These are phyloP conservation scores for Pleurozium schreberi DNA, from an alignment of 225 moss, liverwort and hornwort genomes.

Conservation along the genomic window DNA sequence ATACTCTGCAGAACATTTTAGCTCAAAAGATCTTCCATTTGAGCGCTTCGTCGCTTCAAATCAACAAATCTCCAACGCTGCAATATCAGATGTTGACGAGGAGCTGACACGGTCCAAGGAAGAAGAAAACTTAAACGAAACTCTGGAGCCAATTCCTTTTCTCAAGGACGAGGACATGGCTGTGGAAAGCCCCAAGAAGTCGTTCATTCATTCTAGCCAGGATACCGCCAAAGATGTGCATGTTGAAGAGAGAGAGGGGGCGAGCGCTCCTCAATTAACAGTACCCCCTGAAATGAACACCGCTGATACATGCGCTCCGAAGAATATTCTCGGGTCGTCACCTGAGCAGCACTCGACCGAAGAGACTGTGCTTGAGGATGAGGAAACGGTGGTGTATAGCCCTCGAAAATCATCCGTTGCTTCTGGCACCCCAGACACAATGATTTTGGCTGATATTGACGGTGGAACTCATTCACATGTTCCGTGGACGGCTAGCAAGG, in stretches of 20 bases:
- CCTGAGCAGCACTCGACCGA: not conserved
- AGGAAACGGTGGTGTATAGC: not conserved
- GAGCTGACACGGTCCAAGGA: not conserved
- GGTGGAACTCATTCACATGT: not conserved
- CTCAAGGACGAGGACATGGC: not conserved
- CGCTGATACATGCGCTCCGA: not conserved
- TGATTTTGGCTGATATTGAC: not conserved
- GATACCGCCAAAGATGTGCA: not conserved
- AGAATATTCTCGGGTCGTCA: not conserved
- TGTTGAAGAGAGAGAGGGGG: not conserved
- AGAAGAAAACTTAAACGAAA: not conserved
- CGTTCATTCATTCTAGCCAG: not conserved
- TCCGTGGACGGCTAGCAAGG: not conserved
- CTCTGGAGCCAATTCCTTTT: not conserved
- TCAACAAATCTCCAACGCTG: not conserved
- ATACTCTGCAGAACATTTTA: constrained; percentile 4
- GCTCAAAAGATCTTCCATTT: not conserved
- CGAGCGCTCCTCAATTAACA: not conserved
- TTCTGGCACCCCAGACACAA: not conserved
- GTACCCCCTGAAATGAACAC: not conserved
- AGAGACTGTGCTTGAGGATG: not conserved
- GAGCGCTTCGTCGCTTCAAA: not conserved
- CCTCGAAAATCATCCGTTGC: not conserved
- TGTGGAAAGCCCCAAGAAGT: not conserved
- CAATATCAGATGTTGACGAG: not conserved